Evolutionary conservation across 2,329 filamentous ascomycete genomes (phyloP).

Genomic region (Xylaria sp.): DNA sequence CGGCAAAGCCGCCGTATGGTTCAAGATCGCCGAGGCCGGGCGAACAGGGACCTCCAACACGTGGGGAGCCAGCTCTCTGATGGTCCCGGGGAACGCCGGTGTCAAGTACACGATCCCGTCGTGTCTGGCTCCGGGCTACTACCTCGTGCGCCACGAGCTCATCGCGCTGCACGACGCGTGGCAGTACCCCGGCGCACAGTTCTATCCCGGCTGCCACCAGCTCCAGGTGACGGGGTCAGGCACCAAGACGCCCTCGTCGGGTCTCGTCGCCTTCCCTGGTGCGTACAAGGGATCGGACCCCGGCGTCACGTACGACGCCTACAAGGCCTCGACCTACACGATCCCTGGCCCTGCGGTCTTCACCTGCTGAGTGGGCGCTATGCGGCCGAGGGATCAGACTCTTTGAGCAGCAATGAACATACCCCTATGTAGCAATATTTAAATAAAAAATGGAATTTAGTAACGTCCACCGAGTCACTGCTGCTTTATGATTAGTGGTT

Average conservation of each 20-base stretch:
- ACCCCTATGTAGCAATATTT: too few species aligned
- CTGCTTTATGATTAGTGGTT: too few species aligned
- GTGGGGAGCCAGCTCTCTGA: constrained; percentile 54
- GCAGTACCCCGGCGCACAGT: constrained; percentile 53
- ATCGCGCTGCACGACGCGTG: constrained; percentile 57
- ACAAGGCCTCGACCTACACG: constrained; percentile 51
- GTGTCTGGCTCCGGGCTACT: constrained; percentile 58
- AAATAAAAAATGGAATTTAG: too few species aligned
- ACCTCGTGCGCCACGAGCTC: constrained; percentile 64
- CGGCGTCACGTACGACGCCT: constrained; percentile 59
- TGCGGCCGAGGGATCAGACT: not conserved
- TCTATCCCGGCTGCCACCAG: constrained; percentile 65
- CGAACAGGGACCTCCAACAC: constrained; percentile 55
- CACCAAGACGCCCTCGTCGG: constrained; percentile 46
- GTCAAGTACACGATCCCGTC: constrained; percentile 60
- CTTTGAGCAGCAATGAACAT: too few species aligned
- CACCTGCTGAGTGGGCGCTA: constrained; percentile 47
- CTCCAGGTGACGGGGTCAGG: constrained; percentile 58
- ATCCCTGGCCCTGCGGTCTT: constrained; percentile 56
- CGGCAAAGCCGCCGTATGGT: constrained; percentile 53
- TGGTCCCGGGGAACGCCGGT: constrained; percentile 49
- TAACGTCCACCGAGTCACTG: too few species aligned
- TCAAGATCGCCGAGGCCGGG: constrained; percentile 58
- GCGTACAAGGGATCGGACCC: constrained; percentile 56
- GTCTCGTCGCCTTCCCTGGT: constrained; percentile 58